These are phyloP conservation scores for Blepharisma undulans DNA, from an alignment of 169 alveolate genomes.

Conservation along the genomic window DNA sequence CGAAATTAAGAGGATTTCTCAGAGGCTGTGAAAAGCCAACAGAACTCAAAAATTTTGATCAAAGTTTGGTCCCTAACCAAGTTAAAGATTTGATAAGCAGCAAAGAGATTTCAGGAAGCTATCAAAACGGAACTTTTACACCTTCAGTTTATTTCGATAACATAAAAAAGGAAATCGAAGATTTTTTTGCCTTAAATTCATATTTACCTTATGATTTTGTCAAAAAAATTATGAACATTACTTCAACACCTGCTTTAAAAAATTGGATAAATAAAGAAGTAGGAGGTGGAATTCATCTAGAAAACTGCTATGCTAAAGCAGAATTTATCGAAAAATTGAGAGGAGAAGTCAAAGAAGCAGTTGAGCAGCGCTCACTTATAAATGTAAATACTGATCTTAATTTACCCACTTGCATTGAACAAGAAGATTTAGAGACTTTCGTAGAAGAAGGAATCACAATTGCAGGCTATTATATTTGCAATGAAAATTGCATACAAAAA, in stretches of 20 bases:
- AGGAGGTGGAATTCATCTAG: background rate
- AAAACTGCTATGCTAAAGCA: background rate
- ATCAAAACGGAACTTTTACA: background rate
- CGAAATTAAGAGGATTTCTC: slow-evolving; percentile 2
- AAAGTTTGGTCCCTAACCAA: background rate
- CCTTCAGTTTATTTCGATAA: background rate
- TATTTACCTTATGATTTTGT: slow-evolving; percentile 3
- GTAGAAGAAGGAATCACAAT: background rate
- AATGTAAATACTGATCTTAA: background rate
- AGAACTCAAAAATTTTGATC: slow-evolving; percentile 13
- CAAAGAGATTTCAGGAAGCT: slow-evolving; percentile 10
- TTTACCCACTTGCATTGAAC: background rate
- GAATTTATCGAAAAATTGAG: background rate
- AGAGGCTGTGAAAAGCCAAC: slow-evolving; percentile 32
- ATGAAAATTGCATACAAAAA: background rate
- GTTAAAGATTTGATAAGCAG: background rate
- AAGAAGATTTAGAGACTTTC: slow-evolving; percentile 24
- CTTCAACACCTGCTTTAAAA: background rate
- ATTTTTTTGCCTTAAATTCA: background rate
- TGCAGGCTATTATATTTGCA: background rate
- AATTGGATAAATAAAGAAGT: background rate
- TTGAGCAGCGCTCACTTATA: background rate
- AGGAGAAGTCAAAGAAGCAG: background rate
- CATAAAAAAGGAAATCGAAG: background rate
- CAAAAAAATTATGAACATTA: background rate